These are phyloP conservation scores for Parascedosporium putredinis DNA, from an alignment of 2,329 filamentous ascomycete species.

Conservation along the genomic window DNA sequence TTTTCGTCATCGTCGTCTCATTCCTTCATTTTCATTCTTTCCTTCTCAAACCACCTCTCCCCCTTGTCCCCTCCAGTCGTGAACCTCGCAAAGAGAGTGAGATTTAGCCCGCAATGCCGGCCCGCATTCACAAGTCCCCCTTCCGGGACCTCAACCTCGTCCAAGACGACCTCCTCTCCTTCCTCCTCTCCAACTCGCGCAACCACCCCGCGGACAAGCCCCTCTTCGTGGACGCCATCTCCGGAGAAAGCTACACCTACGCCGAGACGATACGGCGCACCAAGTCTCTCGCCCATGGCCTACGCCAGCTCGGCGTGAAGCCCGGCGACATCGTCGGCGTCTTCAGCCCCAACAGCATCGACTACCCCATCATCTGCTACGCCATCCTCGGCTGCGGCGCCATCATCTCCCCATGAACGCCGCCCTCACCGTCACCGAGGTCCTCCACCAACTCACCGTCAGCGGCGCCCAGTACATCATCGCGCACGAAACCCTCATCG, in stretches of 20 bases:
- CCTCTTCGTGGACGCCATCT: conserved; percentile 41
- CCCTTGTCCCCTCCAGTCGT: too few species aligned
- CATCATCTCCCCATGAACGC: not conserved
- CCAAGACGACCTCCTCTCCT: conserved; percentile 31
- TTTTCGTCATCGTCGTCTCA: too few species aligned
- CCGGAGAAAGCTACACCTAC: conserved; percentile 32
- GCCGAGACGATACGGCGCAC: conserved; percentile 38
- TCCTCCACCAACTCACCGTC: not conserved
- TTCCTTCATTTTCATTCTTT: too few species aligned
- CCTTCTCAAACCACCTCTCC: too few species aligned
- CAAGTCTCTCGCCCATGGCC: conserved; percentile 37
- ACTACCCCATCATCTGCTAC: conserved; percentile 42
- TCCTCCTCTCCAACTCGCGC: conserved; percentile 21
- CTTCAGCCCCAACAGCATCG: conserved; percentile 44
- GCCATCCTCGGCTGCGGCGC: conserved; percentile 32
- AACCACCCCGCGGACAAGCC: conserved; percentile 29
- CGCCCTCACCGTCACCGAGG: not conserved
- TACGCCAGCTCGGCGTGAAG: conserved; percentile 33
- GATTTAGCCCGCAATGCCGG: not conserved
- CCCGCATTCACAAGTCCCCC: conserved; percentile 21
- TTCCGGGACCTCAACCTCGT: conserved; percentile 32
- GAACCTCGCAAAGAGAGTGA: too few species aligned
- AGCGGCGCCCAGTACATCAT: not conserved
- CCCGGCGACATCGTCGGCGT: conserved; percentile 42
- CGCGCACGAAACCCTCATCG: not conserved